Percentiles rank a stretch among this genome's conserved stretches.
Conservation (phyloP, 257 asterid species). For the Primulina eburnea region DNA sequence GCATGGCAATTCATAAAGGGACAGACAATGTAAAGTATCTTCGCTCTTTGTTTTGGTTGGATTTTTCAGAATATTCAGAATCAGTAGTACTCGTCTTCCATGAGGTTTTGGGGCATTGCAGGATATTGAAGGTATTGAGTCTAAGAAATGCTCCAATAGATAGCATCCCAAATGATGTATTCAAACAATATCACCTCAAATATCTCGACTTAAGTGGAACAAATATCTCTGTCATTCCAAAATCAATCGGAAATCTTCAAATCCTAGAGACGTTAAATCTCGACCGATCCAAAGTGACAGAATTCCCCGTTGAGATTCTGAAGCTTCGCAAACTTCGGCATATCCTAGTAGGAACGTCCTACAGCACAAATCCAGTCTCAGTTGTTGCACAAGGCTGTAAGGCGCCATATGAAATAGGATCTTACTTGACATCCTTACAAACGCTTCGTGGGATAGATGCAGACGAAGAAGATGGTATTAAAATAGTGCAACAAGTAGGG, state of each 20-base stretch:
- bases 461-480: background rate
- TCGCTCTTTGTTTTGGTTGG: slow-evolving; percentile 10
- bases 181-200: slow-evolving; percentile 26
- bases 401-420: slow-evolving; percentile 22
- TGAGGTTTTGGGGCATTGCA: slow-evolving; percentile 1
- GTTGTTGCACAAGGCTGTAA: background rate
- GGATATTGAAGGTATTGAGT: slow-evolving; percentile 25
- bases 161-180: slow-evolving; percentile 25
- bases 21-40: background rate
- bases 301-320: slow-evolving; percentile 23
- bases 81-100: background rate
- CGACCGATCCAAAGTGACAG: background rate
- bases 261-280: slow-evolving; percentile 20
- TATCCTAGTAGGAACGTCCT: background rate
- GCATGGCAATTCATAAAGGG: slow-evolving; percentile 5
- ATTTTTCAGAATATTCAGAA: background rate
- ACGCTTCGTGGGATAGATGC: slow-evolving; percentile 14
- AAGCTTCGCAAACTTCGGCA: slow-evolving; percentile 28
- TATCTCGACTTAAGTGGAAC: slow-evolving; percentile 14
- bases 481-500: slow-evolving; percentile 28
- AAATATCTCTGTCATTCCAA: slow-evolving; percentile 17
- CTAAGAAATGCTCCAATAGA: slow-evolving; percentile 14
- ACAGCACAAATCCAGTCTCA: no score
- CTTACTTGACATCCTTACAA: background rate
- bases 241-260: slow-evolving; percentile 19